phyloP scores from a whole-genome alignment of 805 yeast species.

The Henningerozyma blattae region DNA sequence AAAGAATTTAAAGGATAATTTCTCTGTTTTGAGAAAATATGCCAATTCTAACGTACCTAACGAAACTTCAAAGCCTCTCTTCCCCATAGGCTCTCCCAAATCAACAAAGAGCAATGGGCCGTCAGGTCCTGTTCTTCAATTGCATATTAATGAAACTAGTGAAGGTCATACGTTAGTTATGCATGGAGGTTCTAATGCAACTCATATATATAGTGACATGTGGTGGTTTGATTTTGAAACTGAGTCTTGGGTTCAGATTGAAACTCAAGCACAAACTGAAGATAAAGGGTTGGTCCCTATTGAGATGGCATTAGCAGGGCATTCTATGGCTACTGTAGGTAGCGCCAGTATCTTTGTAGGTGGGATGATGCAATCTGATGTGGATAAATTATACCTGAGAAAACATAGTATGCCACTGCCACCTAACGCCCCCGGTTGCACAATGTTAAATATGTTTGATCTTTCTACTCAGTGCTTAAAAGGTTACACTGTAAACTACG shows the following conservation, averaged over 20 bases:
- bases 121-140: too few species aligned
- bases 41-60: too few species aligned
- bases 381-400: constrained; percentile 6
- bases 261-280: constrained; percentile 8
- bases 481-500: constrained; percentile 2
- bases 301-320: constrained; percentile 19
- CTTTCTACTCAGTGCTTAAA: constrained; percentile 13
- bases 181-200: constrained; percentile 29
- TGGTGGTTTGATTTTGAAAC: constrained; percentile 38
- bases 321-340: constrained; percentile 15
- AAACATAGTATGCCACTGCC: too few species aligned
- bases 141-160: background rate
- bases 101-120: too few species aligned
- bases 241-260: constrained; percentile 29
- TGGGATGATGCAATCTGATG: constrained; percentile 18
- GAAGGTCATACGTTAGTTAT: constrained; percentile 9
- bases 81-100: too few species aligned
- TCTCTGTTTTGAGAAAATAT: too few species aligned
- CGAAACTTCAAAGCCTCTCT: too few species aligned
- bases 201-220: constrained; percentile 32
- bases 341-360: constrained; percentile 16
- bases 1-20: too few species aligned
- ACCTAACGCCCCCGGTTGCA: too few species aligned
- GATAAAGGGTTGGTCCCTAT: constrained; percentile 8
- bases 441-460: constrained; percentile 13